phyloP scores from a whole-genome alignment of 139 green algal genomes.

The Microglena sp. region DNA sequence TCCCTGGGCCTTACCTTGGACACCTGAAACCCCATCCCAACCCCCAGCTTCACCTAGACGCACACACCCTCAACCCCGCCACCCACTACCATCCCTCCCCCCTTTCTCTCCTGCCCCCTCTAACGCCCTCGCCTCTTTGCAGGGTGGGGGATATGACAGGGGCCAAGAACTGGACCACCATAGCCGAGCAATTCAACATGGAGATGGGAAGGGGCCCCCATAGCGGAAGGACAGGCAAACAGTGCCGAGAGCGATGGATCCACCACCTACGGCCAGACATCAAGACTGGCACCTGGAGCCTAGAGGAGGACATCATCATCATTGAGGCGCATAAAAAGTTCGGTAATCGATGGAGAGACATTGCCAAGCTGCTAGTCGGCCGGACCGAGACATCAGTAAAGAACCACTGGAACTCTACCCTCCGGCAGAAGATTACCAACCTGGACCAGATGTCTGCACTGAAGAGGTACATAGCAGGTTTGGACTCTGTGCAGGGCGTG shows the following conservation, averaged over 20 bases:
- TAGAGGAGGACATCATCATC: slow-evolving; percentile 35
- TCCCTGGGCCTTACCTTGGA: background rate
- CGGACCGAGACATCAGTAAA: slow-evolving; percentile 22
- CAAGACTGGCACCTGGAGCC: slow-evolving; percentile 52
- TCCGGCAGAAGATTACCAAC: slow-evolving; percentile 8
- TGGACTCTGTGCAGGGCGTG: background rate
- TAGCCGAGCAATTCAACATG: slow-evolving; percentile 38
- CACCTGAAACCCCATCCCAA: no score
- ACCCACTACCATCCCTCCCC: no score
- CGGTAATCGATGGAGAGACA: slow-evolving; percentile 21
- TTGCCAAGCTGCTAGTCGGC: slow-evolving; percentile 15
- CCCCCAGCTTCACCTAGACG: no score
- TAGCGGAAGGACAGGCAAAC: slow-evolving; percentile 60
- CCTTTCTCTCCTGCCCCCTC: no score
- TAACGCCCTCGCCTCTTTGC: background rate
- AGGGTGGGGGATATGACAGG: slow-evolving; percentile 52
- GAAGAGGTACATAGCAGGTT: slow-evolving; percentile 7
- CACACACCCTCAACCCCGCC: no score
- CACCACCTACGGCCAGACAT: slow-evolving; percentile 65
- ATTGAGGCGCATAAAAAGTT: slow-evolving; percentile 13
- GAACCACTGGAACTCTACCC: slow-evolving; percentile 23
- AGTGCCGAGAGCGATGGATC: slow-evolving; percentile 67
- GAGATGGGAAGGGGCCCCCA: slow-evolving; percentile 23
- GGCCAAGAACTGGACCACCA: slow-evolving; percentile 43
- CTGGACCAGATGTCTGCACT: background rate